Evolutionary conservation across 768 basidiomycete species (phyloP).

Genomic region (Tricholoma terreum): DNA sequence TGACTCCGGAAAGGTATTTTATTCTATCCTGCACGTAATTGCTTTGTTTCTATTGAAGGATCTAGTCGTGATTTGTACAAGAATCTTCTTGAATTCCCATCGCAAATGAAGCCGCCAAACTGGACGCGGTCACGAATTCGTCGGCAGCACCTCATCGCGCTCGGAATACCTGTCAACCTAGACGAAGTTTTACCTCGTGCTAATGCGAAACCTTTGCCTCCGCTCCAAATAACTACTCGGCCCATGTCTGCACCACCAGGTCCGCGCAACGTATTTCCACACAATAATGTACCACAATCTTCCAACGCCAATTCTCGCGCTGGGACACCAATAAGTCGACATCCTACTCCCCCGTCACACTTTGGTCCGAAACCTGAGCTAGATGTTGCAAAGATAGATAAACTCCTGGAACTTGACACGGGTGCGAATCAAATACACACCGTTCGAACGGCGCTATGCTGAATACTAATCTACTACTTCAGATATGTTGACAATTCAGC

Average conservation of each 20-base stretch:
- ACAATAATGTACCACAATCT: conserved; percentile 27
- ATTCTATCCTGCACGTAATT: conserved; percentile 2
- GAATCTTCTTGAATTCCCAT: conserved; percentile 64
- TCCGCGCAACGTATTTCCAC: conserved; percentile 39
- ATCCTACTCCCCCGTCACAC: conserved; percentile 31
- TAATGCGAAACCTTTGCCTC: conserved; percentile 65
- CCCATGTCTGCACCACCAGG: conserved; percentile 80
- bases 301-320: conserved; percentile 48
- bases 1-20: conserved; percentile 69
- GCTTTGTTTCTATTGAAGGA: conserved; percentile 13
- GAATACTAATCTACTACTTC: conserved; percentile 3
- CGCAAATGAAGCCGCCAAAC: conserved; percentile 80
- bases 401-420: conserved; percentile 61
- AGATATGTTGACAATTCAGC: conserved; percentile 75
- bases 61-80: conserved; percentile 77
- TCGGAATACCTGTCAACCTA: conserved; percentile 92
- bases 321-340: conserved; percentile 45
- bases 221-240: conserved; percentile 78
- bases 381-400: conserved; percentile 61
- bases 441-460: background rate
- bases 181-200: conserved; percentile 83
- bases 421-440: conserved; percentile 42
- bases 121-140: conserved; percentile 93
- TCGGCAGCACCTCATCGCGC: conserved; percentile 83
- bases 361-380: conserved; percentile 80